A percentile compares a stretch with the other conserved stretches of the same genome.
These are phyloP conservation scores for Saccharomycodes ludwigii DNA, from an alignment of 805 yeast genomes.

Conservation along the genomic window DNA sequence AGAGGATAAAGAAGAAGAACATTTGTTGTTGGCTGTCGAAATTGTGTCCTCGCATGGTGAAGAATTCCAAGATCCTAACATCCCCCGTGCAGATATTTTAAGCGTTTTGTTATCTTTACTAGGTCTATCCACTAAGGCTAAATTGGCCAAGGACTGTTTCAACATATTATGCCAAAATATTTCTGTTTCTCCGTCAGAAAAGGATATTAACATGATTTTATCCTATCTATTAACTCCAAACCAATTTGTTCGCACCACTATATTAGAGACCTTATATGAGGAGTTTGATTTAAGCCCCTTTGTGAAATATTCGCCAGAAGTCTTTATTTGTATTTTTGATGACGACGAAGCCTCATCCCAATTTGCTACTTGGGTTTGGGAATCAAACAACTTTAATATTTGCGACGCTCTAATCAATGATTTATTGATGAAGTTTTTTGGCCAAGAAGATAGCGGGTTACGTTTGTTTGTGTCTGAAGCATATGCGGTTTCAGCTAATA, in stretches of 20 bases:
- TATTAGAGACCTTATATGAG: slow-evolving; percentile 74
- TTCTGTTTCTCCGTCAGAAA: slow-evolving; percentile 42
- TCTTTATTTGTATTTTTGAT: slow-evolving; percentile 72
- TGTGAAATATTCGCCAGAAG: slow-evolving; percentile 43
- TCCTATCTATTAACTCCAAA: slow-evolving; percentile 46
- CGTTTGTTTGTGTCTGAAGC: slow-evolving; percentile 66
- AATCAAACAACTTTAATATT: slow-evolving; percentile 45
- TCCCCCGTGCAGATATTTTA: slow-evolving; percentile 60
- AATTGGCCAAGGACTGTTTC: slow-evolving; percentile 74
- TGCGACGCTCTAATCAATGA: slow-evolving; percentile 25
- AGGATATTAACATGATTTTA: slow-evolving; percentile 50
- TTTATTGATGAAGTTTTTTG: slow-evolving; percentile 38
- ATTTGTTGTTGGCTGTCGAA: slow-evolving; percentile 62
- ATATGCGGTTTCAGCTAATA: slow-evolving; percentile 42
- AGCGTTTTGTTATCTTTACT: slow-evolving; percentile 52
- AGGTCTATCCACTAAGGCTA: slow-evolving; percentile 65
- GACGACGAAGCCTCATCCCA: slow-evolving; percentile 49
- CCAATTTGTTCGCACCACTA: slow-evolving; percentile 61
- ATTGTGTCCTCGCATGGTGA: slow-evolving; percentile 60
- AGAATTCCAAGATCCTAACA: slow-evolving; percentile 47
- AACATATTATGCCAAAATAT: slow-evolving; percentile 65
- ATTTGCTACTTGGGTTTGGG: slow-evolving; percentile 75
- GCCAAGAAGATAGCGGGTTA: slow-evolving; percentile 47
- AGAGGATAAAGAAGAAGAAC: slow-evolving; percentile 84
- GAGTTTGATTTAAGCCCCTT: slow-evolving; percentile 46